Conservation (phyloP, 192 early-diverging fungal species). For the Podila epigama region DNA sequence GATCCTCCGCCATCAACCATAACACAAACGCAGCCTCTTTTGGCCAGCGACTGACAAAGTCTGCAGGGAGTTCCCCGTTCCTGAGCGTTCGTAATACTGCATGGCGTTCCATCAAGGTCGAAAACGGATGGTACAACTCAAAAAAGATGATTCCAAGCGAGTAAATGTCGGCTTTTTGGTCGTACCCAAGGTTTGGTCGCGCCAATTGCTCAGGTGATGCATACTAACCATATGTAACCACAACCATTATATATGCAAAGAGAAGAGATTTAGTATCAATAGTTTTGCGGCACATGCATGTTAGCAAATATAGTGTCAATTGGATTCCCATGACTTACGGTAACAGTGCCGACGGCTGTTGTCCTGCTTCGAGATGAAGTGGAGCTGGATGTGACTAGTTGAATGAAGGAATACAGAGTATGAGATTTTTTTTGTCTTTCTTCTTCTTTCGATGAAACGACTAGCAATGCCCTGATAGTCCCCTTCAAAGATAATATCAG, state of each 20-base stretch:
- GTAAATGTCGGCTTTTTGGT: conserved; percentile 92
- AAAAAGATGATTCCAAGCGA: conserved; percentile 96
- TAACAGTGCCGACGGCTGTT: conserved; percentile 76
- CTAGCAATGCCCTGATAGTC: background rate
- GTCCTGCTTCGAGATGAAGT: conserved; percentile 55
- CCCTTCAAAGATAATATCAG: background rate
- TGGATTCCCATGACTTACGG: conserved; percentile 53
- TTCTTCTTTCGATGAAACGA: too few relatives aligned
- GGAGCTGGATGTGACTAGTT: conserved; percentile 34
- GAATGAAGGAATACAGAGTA: too few relatives aligned
- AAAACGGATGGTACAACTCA: conserved; percentile 90
- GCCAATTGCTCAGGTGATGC: conserved; percentile 88
- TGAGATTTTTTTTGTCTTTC: too few relatives aligned
- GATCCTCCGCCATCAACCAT: conserved; percentile 83
- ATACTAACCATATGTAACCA: conserved; percentile 55
- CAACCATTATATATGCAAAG: background rate
- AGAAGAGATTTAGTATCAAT: background rate
- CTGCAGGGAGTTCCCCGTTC: conserved; percentile 69
- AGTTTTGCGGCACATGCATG: background rate
- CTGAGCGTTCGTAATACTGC: conserved; percentile 71
- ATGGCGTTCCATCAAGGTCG: conserved; percentile 92
- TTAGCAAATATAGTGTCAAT: background rate
- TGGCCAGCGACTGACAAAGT: conserved; percentile 71
- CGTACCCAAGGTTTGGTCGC: conserved; percentile 59
- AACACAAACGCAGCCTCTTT: conserved; percentile 86